These are phyloP conservation scores for Erodium trifolium DNA, from an alignment of 441 rosid species.

Conservation along the genomic window DNA sequence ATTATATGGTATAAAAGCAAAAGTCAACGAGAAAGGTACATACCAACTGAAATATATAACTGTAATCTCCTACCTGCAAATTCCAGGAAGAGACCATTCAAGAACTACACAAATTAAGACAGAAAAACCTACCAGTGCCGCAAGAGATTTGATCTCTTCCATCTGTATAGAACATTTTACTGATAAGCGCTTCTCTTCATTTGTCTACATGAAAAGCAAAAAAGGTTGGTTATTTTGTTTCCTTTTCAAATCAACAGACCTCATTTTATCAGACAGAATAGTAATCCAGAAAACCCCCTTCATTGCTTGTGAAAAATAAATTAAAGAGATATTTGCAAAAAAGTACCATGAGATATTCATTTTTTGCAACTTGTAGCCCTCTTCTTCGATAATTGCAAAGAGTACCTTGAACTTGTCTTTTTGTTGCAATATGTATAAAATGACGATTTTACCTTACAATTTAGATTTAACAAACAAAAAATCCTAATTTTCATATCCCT, in stretches of 20 bases:
- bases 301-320: constrained; percentile 8
- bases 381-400: no score
- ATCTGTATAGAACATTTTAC: constrained; percentile 53
- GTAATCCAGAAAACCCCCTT: neutral
- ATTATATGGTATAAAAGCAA: neutral
- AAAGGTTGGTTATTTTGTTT: constrained; percentile 14
- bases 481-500: no score
- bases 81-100: constrained; percentile 6
- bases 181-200: constrained; percentile 50
- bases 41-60: constrained; percentile 3
- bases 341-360: no score
- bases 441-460: no score
- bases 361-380: no score
- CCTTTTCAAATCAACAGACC: constrained; percentile 1
- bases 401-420: no score
- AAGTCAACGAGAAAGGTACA: constrained; percentile 4
- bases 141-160: constrained; percentile 59
- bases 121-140: constrained; percentile 42
- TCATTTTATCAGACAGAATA: neutral
- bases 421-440: no score
- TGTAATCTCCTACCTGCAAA: constrained; percentile 6
- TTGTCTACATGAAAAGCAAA: constrained; percentile 45
- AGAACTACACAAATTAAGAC: constrained; percentile 5
- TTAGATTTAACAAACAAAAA: no score
- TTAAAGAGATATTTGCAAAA: no score